Percentiles rank a stretch among this genome's conserved stretches.
phyloP scores from a whole-genome alignment of 2,329 filamentous ascomycete genomes.

The Cladosporium austrohemisphaericum region DNA sequence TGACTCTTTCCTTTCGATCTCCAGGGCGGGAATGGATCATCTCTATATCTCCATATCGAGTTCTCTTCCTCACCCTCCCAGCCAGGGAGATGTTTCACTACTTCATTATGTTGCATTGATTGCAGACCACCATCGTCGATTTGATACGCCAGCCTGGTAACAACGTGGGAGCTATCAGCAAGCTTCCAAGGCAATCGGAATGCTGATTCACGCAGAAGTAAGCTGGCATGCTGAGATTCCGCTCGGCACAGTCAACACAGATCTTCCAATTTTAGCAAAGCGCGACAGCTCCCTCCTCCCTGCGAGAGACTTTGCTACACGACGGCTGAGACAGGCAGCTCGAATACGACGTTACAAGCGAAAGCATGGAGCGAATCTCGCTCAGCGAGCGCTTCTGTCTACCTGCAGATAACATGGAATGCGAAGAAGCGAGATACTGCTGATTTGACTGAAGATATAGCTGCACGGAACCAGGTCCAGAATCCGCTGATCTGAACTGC shows the following conservation, averaged over 20 bases:
- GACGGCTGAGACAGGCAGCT: constrained; percentile 12
- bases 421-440: background rate
- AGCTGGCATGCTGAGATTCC: background rate
- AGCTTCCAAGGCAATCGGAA: constrained; percentile 3
- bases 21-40: constrained; percentile 4
- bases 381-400: background rate
- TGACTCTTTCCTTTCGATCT: background rate
- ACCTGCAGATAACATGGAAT: constrained; percentile 4
- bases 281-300: background rate
- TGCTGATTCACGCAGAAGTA: background rate
- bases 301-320: background rate
- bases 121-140: constrained; percentile 1
- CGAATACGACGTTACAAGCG: background rate
- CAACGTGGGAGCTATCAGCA: no score
- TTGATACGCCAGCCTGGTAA: background rate
- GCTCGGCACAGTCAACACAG: background rate
- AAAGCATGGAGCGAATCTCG: background rate
- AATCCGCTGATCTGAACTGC: background rate
- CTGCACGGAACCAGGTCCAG: background rate
- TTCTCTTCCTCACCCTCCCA: background rate
- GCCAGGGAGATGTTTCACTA: background rate
- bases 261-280: background rate
- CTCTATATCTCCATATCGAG: constrained; percentile 2
- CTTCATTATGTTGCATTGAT: background rate
- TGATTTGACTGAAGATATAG: no score